Conservation (phyloP, 805 yeast species). For the Jamesozyma jinghongensis region DNA sequence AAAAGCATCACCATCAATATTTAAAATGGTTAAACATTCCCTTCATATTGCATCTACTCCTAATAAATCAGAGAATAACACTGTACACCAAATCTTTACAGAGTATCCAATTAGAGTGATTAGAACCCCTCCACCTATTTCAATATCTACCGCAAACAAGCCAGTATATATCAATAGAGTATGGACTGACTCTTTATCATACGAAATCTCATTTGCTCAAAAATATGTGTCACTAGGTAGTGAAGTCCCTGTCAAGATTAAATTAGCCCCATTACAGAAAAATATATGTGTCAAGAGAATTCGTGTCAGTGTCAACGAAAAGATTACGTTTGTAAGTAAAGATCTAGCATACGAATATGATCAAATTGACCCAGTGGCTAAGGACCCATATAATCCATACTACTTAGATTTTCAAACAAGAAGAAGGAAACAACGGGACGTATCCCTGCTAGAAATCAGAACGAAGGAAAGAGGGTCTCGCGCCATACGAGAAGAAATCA, state of each 20-base stretch:
- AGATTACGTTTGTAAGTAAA: conserved; percentile 54
- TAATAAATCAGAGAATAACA: neutral
- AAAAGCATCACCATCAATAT: conserved; percentile 10
- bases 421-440: conserved; percentile 40
- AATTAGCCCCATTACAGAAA: conserved; percentile 57
- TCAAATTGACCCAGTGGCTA: conserved; percentile 34
- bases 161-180: conserved; percentile 68
- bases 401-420: conserved; percentile 29
- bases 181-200: conserved; percentile 65
- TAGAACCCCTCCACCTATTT: conserved; percentile 35
- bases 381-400: conserved; percentile 31
- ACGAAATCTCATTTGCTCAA: conserved; percentile 61
- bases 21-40: conserved; percentile 23
- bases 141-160: conserved; percentile 42
- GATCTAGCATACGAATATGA: conserved; percentile 48
- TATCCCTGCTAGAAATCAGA: conserved; percentile 57
- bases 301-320: conserved; percentile 57
- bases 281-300: conserved; percentile 53
- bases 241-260: conserved; percentile 51
- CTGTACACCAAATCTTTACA: conserved; percentile 11
- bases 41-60: conserved; percentile 11
- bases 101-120: conserved; percentile 31
- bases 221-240: conserved; percentile 60
- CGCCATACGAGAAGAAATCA: conserved; percentile 53
- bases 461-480: conserved; percentile 42